Base-by-base conservation (phyloP, 768 basidiomycete genomes). In the Tylopilus cervinicoccineus region DNA sequence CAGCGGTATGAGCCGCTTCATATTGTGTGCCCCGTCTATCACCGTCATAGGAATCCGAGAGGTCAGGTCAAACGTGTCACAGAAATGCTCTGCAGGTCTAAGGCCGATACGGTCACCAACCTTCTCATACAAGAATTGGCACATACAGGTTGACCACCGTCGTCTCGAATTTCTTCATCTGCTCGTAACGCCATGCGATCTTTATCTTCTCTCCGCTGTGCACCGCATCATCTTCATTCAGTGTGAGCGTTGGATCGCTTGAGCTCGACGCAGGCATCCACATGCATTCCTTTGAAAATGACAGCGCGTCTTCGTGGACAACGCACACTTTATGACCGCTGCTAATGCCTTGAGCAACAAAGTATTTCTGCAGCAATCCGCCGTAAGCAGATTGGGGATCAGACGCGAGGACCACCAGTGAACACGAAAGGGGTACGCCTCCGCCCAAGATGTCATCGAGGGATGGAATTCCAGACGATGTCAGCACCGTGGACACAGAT, bases 181-280 rank as follows among this genome's bases (percentile, higher is more conserved):
- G 78, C 60, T 92, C 91, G 67, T 99, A 99, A 62, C 96, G 79
- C 90, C 96, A 99, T 26, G 96, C 96, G 58, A 99, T 98, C 72
- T 88, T 95, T 55, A 94, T 87, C 58, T 82, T 83, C 23, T 80
- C 74, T 34, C 71, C 76, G 29, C 58, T 62, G 55, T 74, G 74
- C 12, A 62, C 61, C n/a, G 54, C 55, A 28, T 56, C 59, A 26
- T 50, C 59, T 29, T 73, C 70, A 34, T 76, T 75, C 24, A 43
- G 43, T 10, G 48, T 20, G 13, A 58, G 51, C n/a, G 51, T 45
- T 20, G 48, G 42, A 19, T 51, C 47, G 27, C 24, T 41, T 28
- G 57, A 34, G 17, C 46, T 48, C 22, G 52, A 55, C 10, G 38
- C 48, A 16, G 84, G 76, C 41, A 75, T 65, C 92, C 93, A 96